Evolutionary conservation across 108 stramenopile species (phyloP).

Genomic region (Ochromonas danica): DNA sequence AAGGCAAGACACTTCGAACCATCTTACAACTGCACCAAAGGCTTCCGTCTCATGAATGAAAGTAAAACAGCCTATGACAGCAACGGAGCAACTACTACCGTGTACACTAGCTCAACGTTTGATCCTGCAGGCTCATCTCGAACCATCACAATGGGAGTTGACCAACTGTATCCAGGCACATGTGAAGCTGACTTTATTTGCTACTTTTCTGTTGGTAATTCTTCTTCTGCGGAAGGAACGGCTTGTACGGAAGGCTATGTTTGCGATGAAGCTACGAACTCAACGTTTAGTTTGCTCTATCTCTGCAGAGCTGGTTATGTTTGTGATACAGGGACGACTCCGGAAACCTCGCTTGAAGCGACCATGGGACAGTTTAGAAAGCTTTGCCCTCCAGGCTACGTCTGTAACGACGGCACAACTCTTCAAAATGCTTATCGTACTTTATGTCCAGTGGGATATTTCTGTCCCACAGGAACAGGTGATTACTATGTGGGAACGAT

Average conservation of each 20-base stretch:
- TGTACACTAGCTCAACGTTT: conserved; percentile 46
- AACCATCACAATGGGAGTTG: conserved; percentile 55
- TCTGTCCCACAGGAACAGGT: conserved; percentile 74
- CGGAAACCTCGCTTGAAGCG: conserved; percentile 64
- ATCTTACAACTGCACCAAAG: conserved; percentile 72
- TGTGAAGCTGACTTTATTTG: conserved; percentile 85
- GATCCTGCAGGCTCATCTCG: conserved; percentile 44
- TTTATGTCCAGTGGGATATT: conserved; percentile 63
- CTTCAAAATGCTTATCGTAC: conserved; percentile 47
- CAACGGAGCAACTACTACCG: conserved; percentile 44
- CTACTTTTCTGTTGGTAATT: conserved; percentile 34
- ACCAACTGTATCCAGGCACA: conserved; percentile 72
- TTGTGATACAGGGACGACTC: conserved; percentile 77
- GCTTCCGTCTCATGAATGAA: conserved; percentile 66
- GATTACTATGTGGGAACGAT: conserved; percentile 58
- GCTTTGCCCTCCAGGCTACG: conserved; percentile 67
- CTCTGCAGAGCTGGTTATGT: conserved; percentile 69
- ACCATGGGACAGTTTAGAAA: conserved; percentile 62
- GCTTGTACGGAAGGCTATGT: conserved; percentile 73
- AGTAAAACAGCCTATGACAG: background rate
- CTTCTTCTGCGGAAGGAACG: conserved; percentile 51
- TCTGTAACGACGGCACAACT: conserved; percentile 67
- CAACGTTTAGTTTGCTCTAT: conserved; percentile 46
- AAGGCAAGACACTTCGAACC: conserved; percentile 62
- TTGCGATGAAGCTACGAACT: conserved; percentile 68